These are phyloP conservation scores for Phytophthora pistaciae DNA, from an alignment of 352 stramenopile species.

Conservation along the genomic window DNA sequence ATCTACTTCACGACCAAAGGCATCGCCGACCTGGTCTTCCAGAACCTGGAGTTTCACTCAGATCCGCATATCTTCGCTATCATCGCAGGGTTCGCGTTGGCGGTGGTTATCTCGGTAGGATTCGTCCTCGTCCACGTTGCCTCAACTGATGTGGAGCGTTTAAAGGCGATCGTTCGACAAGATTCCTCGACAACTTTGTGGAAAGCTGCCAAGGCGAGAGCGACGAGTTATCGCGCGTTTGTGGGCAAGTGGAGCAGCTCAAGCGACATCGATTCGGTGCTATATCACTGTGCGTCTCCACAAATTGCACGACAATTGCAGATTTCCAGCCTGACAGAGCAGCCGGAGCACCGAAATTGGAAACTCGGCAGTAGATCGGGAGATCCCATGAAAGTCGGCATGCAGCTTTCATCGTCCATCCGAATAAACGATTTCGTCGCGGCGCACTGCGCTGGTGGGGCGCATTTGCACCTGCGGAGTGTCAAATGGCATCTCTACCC, in stretches of 20 bases:
- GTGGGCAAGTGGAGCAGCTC: conserved; percentile 27
- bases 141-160: conserved; percentile 4
- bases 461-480: conserved; percentile 20
- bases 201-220: neutral
- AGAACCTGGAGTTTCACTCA: conserved; percentile 34
- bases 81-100: conserved; percentile 31
- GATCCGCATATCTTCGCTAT: conserved; percentile 52
- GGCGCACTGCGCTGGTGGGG: conserved; percentile 24
- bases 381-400: neutral
- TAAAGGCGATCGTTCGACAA: neutral
- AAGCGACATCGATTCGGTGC: conserved; percentile 22
- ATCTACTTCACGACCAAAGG: conserved; percentile 48
- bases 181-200: conserved; percentile 3
- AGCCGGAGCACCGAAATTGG: conserved; percentile 7
- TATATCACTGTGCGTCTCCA: conserved; percentile 36
- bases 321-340: conserved; percentile 25
- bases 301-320: conserved; percentile 39
- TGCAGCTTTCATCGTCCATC: neutral
- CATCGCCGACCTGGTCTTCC: conserved; percentile 21
- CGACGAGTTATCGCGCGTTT: conserved; percentile 28
- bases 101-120: conserved; percentile 29
- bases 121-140: conserved; percentile 36
- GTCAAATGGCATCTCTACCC: conserved; percentile 27
- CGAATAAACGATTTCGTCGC: conserved; percentile 37
- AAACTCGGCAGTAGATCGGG: conserved; percentile 16